Conservation (phyloP, 805 yeast species). For the Ogataea minuta region DNA sequence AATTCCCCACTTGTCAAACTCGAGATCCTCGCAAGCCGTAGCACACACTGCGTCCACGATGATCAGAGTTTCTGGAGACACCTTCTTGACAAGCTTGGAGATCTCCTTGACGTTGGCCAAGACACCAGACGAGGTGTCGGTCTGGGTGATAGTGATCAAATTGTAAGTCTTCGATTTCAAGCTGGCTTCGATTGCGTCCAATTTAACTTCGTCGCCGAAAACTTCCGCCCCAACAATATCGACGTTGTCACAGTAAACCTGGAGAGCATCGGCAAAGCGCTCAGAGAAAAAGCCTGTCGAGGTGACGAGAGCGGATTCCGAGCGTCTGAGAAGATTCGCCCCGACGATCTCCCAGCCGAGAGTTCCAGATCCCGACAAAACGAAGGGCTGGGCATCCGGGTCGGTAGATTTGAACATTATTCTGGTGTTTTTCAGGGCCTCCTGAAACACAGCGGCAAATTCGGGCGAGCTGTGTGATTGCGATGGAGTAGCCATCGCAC, state of each 20-base stretch:
- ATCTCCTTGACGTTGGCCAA: slow-evolving; percentile 66
- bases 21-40: slow-evolving; percentile 80
- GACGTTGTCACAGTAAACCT: slow-evolving; percentile 71
- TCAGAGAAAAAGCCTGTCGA: slow-evolving; percentile 92
- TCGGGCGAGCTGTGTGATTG: slow-evolving; percentile 89
- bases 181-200: slow-evolving; percentile 46
- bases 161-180: slow-evolving; percentile 40
- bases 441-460: slow-evolving; percentile 71
- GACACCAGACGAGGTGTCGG: slow-evolving; percentile 96
- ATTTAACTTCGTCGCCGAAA: slow-evolving; percentile 68
- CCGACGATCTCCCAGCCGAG: slow-evolving; percentile 93
- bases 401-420: slow-evolving; percentile 69
- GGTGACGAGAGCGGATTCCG: slow-evolving; percentile 74
- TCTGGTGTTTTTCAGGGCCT: slow-evolving; percentile 65
- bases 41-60: slow-evolving; percentile 96
- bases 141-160: slow-evolving; percentile 85
- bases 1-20: slow-evolving; percentile 85
- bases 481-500: slow-evolving; percentile 79
- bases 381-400: slow-evolving; percentile 71
- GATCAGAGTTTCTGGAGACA: slow-evolving; percentile 77
- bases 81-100: slow-evolving; percentile 55
- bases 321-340: slow-evolving; percentile 63
- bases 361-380: slow-evolving; percentile 89
- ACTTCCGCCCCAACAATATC: slow-evolving; percentile 64
- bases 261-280: slow-evolving; percentile 72